Evolutionary conservation across 164 flowering plant species (phyloP), one percentile per base, ranked within the genome.

Genomic region (Santalum album): DNA sequence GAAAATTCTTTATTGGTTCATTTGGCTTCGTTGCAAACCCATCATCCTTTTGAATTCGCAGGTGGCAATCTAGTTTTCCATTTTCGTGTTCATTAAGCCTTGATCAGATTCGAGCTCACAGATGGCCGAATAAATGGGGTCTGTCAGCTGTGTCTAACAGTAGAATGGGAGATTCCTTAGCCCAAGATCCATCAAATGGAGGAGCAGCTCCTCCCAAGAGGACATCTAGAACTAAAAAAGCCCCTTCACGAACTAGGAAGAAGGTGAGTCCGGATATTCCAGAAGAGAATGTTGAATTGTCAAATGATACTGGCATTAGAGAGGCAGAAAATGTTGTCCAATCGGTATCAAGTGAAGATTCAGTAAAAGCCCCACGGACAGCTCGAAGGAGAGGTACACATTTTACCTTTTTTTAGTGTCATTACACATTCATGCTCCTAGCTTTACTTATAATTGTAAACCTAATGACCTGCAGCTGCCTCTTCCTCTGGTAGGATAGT

Each of bases 361-460:
- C 70, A 26, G 59, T 48, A 58, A 75, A 63, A 69, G 44, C 65
- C 23, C 54, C 65, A 5, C 50, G 65, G 50, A 71, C 60, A 54
- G 42, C 74, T 49, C 62, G 73, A 40, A 75, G 58, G 64, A 83
- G 75, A 80, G 87, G 90, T 84, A 57, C 25, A 21, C 22, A 29
- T 32, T 60, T 6, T 43, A 21, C 5, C 38, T 42, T 20, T 7
- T 7, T 38, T 29, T 22, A 18, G 45, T 18, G 21, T 17, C 21
- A 18, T 45, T 20, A 45, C 12, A 22, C 47, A 18, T 22, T 29
- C 12, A 18, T 36, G 32, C 51, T 46, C 53, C 16, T 2, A 12
- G 27, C 4, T 29, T 12, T 36, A 16, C 25, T 32, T 19, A 19
- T 20, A 20, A 60, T 45, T 39, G 53, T 26, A 53, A 42, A 51